Percentiles rank a stretch among this genome's conserved stretches.
Conservation (phyloP, 2,329 filamentous ascomycete genomes). For the Plectosphaerella sp. region DNA sequence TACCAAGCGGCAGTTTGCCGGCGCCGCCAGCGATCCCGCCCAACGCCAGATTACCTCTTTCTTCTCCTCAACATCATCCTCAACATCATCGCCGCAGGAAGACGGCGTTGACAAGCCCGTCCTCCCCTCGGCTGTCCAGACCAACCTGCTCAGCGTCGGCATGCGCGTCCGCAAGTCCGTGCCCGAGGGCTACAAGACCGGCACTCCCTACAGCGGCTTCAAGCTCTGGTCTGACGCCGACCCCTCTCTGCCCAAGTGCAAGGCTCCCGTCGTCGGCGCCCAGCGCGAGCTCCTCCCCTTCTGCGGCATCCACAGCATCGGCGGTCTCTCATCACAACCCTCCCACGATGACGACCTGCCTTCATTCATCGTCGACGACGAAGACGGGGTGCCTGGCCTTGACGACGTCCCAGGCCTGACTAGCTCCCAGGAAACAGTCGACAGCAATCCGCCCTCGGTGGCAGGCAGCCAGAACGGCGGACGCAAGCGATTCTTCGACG, state of each 20-base stretch:
- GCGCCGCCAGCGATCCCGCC: conserved; percentile 51
- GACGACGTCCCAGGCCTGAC: conserved; percentile 44
- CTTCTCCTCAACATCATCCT: conserved; percentile 34
- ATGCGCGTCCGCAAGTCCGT: conserved; percentile 94
- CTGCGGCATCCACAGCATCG: conserved; percentile 74
- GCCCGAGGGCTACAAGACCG: conserved; percentile 89
- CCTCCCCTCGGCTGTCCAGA: conserved; percentile 65
- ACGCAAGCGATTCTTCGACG: conserved; percentile 44
- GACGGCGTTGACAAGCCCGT: conserved; percentile 39
- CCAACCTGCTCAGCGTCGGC: conserved; percentile 83
- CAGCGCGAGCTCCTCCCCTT: conserved; percentile 70
- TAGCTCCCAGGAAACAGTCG: conserved; percentile 51
- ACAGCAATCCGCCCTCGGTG: conserved; percentile 22
- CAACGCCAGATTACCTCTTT: conserved; percentile 63
- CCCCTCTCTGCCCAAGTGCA: neutral
- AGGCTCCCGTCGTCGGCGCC: conserved; percentile 11
- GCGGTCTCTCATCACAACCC: conserved; percentile 61
- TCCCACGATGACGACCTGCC: conserved; percentile 19
- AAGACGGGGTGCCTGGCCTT: conserved; percentile 24
- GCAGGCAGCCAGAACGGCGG: conserved; percentile 23
- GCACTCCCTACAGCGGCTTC: conserved; percentile 43
- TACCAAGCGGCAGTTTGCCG: conserved; percentile 58
- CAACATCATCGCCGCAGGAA: conserved; percentile 20
- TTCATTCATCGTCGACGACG: conserved; percentile 10
- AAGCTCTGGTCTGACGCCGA: conserved; percentile 42